phyloP scores from a whole-genome alignment of 1,284 basidiomycete genomes.

The Cystobasidiaceae sp. region DNA sequence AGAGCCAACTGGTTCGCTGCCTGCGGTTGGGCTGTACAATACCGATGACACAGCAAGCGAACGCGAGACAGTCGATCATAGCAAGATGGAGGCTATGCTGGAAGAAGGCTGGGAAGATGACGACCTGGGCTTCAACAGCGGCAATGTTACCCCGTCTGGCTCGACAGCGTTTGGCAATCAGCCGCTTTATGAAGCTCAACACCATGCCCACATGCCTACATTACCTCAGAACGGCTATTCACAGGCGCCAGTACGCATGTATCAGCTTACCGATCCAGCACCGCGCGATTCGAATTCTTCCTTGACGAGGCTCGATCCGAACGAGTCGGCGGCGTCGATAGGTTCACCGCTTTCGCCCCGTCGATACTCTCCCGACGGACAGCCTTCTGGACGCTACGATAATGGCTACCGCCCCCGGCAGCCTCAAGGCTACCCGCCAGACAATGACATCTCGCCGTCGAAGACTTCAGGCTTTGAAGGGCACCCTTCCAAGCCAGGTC shows the following conservation, averaged over 20 bases:
- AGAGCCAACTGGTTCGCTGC: slow-evolving; percentile 62
- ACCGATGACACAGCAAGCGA: slow-evolving; percentile 43
- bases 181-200: neutral
- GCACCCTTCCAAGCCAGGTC: neutral
- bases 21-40: slow-evolving; percentile 57
- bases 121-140: slow-evolving; percentile 3
- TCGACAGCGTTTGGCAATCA: slow-evolving; percentile 9
- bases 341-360: slow-evolving; percentile 17
- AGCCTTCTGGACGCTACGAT: slow-evolving; percentile 7
- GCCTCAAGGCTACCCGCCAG: neutral
- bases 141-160: slow-evolving; percentile 15
- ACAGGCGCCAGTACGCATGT: slow-evolving; percentile 23
- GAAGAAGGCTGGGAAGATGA: slow-evolving; percentile 74
- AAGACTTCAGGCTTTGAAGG: slow-evolving; percentile 14
- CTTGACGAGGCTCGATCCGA: slow-evolving; percentile 8
- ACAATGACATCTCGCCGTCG: slow-evolving; percentile 1
- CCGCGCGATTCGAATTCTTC: slow-evolving; percentile 19
- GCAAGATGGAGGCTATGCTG: slow-evolving; percentile 80
- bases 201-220: neutral
- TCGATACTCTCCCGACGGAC: neutral
- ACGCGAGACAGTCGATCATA: slow-evolving; percentile 62
- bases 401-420: slow-evolving; percentile 1
- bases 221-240: neutral
- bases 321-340: slow-evolving; percentile 13
- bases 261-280: slow-evolving; percentile 12